These are phyloP conservation scores for Prunus kanzakura DNA, from an alignment of 306 rosid genomes.

Conservation along the genomic window DNA sequence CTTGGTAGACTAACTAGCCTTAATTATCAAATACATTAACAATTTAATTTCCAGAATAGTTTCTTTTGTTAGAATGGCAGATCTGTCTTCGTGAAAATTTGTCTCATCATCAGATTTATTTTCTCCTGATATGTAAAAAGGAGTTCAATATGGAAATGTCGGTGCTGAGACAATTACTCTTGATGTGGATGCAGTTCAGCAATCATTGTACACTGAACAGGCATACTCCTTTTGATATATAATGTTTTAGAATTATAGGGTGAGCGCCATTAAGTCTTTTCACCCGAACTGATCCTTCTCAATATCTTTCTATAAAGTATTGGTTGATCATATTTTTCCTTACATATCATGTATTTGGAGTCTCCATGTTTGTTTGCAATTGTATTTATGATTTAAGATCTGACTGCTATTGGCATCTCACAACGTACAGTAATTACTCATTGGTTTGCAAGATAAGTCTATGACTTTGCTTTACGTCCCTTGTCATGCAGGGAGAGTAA, in stretches of 20 bases:
- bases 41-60: too few species aligned
- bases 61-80: too few species aligned
- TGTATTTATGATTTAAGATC: conserved; percentile 1
- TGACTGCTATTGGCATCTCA: not conserved
- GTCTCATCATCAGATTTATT: too few species aligned
- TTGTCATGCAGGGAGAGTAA: conserved; percentile 61
- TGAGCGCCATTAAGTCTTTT: too few species aligned
- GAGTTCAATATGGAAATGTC: too few species aligned
- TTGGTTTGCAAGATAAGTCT: conserved; percentile 1
- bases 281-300: not conserved
- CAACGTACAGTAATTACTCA: not conserved
- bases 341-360: not conserved
- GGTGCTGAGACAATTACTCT: too few species aligned
- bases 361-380: not conserved
- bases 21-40: too few species aligned
- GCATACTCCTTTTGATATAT: too few species aligned
- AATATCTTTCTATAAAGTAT: not conserved
- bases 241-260: too few species aligned
- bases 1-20: not conserved
- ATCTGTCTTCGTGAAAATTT: too few species aligned
- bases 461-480: not conserved
- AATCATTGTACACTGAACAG: not conserved
- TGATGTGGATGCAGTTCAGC: not conserved
- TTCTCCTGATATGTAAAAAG: too few species aligned
- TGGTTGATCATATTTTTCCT: too few species aligned